Conservation (phyloP, 306 rosid genomes). For the Medicago lupulina region DNA sequence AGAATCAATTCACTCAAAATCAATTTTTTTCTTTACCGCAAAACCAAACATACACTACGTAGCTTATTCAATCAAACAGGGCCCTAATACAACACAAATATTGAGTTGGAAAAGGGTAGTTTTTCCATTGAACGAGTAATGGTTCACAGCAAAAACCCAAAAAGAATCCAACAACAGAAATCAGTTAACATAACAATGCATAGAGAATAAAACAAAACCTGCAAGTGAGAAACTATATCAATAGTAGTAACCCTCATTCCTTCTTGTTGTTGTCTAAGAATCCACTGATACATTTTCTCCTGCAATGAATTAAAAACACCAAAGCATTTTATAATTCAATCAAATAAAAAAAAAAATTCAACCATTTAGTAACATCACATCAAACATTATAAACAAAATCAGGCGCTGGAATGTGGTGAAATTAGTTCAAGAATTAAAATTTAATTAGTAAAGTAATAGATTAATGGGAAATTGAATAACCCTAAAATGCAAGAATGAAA, state of each 20-base stretch:
- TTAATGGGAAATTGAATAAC: constrained; percentile 7
- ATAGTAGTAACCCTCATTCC: constrained; percentile 58
- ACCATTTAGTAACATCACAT: not conserved
- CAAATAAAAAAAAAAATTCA: not conserved
- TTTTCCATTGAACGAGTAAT: constrained; percentile 13
- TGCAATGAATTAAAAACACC: constrained; percentile 32
- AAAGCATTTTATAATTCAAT: constrained; percentile 1
- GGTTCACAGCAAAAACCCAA: not conserved
- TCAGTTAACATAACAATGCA: constrained; percentile 10
- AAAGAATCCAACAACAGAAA: not conserved
- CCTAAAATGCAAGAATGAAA: constrained; percentile 8
- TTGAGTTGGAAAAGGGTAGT: constrained; percentile 8
- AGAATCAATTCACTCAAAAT: no score
- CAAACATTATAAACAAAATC: constrained; percentile 7
- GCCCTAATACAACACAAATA: not conserved
- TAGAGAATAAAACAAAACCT: constrained; percentile 52
- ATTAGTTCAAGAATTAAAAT: not conserved
- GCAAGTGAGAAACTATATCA: constrained; percentile 64
- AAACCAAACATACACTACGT: no score
- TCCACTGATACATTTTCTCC: constrained; percentile 74
- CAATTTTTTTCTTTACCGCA: no score
- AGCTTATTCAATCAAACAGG: no score
- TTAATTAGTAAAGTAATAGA: not conserved
- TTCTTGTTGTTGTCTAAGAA: constrained; percentile 69
- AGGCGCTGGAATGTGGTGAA: not conserved